A percentile compares a stretch with the other conserved stretches of the same genome.
Evolutionary conservation across 2,329 filamentous ascomycete genomes (phyloP).

Genomic region (Penicillium sp.): DNA sequence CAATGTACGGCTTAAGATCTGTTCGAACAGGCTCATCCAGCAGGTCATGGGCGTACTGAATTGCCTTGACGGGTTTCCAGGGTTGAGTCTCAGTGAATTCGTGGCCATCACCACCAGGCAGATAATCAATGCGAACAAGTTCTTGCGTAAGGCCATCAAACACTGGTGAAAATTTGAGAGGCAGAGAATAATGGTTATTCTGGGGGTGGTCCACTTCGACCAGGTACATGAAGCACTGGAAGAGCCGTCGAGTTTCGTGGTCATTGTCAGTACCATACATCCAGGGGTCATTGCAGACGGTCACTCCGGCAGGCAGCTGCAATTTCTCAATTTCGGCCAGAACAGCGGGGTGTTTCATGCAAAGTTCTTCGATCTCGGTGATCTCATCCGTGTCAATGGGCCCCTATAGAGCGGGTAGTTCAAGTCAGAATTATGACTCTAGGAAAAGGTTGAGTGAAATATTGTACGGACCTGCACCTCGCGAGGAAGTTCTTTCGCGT

Average conservation of each 20-base stretch:
- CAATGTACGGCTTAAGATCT: constrained; percentile 63
- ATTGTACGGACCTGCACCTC: constrained; percentile 41
- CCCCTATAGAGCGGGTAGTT: constrained; percentile 50
- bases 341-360: constrained; percentile 55
- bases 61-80: constrained; percentile 55
- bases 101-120: constrained; percentile 66
- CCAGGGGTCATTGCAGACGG: constrained; percentile 63
- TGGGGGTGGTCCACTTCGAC: constrained; percentile 35
- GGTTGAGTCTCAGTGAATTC: constrained; percentile 55
- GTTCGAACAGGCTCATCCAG: constrained; percentile 60
- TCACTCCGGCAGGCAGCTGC: constrained; percentile 56
- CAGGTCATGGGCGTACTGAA: constrained; percentile 60
- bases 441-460: neutral
- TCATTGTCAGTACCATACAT: constrained; percentile 58
- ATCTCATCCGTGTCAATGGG: constrained; percentile 61
- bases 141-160: constrained; percentile 62
- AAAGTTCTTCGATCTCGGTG: constrained; percentile 55
- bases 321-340: constrained; percentile 59
- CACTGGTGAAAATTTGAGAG: constrained; percentile 38
- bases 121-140: constrained; percentile 66
- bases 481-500: constrained; percentile 45
- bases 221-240: constrained; percentile 43
- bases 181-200: constrained; percentile 38
- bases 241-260: constrained; percentile 40
- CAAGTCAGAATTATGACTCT: neutral